Percentiles rank a stretch among this genome's conserved stretches.
These are phyloP conservation scores for Xanthoconium purpureum DNA, from an alignment of 768 basidiomycete species.

Conservation along the genomic window DNA sequence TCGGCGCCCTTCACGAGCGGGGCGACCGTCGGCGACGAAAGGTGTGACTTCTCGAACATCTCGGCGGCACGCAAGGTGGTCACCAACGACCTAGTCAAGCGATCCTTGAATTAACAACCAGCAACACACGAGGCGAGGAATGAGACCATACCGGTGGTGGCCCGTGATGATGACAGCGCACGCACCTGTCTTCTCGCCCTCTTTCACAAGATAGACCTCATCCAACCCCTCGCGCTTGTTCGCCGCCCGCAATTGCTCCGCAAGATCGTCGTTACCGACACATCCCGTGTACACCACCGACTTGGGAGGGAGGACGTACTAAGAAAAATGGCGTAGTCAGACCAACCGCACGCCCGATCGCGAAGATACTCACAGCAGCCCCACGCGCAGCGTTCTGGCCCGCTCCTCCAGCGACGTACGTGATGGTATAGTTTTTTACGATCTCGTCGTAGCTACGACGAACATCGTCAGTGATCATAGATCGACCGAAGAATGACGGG, in stretches of 20 bases:
- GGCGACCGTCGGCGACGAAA: conserved; percentile 71
- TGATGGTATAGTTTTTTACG: conserved; percentile 67
- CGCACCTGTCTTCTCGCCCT: conserved; percentile 88
- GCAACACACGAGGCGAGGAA: neutral
- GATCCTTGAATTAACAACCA: neutral
- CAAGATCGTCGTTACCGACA: conserved; percentile 91
- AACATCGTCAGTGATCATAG: neutral
- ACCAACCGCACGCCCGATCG: neutral
- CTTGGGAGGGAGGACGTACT: conserved; percentile 87
- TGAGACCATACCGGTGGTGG: conserved; percentile 68
- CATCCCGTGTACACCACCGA: conserved; percentile 94
- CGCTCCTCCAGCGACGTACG: conserved; percentile 96
- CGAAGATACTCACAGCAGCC: conserved; percentile 70
- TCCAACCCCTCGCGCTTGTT: conserved; percentile 90
- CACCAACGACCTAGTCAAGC: conserved; percentile 69
- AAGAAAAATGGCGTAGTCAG: neutral
- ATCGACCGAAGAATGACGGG: neutral
- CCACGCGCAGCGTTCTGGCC: conserved; percentile 95
- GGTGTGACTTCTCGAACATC: conserved; percentile 79
- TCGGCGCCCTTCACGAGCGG: conserved; percentile 77
- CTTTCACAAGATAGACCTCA: conserved; percentile 85
- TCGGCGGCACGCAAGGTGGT: conserved; percentile 91
- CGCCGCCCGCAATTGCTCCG: conserved; percentile 81
- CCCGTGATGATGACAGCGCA: conserved; percentile 95
- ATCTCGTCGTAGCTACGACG: conserved; percentile 80